phyloP scores from a whole-genome alignment of 139 green algal species.

The Mesotaenium endlicherianum region DNA sequence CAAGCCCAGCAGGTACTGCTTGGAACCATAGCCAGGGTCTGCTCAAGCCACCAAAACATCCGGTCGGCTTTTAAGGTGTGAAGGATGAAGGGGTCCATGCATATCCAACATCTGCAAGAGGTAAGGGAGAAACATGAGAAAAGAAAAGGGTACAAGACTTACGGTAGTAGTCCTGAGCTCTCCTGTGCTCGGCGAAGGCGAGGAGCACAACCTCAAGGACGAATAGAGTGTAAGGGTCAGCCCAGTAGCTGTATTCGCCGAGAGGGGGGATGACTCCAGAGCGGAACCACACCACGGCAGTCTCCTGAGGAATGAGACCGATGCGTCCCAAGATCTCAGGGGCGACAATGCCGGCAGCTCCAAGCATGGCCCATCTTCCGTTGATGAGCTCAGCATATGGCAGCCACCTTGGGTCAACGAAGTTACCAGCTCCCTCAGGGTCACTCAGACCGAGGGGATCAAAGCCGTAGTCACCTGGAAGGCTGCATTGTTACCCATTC shows the following conservation, averaged over 20 bases:
- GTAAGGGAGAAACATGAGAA: not conserved
- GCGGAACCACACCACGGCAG: slow-evolving; percentile 80
- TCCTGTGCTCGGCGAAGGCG: slow-evolving; percentile 87
- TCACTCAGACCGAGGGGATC: slow-evolving; percentile 87
- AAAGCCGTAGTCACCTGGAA: slow-evolving; percentile 85
- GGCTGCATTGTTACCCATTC: slow-evolving; percentile 12
- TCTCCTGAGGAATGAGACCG: slow-evolving; percentile 79
- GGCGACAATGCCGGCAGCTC: slow-evolving; percentile 86
- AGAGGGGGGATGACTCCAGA: slow-evolving; percentile 85
- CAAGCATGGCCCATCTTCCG: slow-evolving; percentile 85
- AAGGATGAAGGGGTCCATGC: slow-evolving; percentile 73
- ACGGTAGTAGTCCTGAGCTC: slow-evolving; percentile 40
- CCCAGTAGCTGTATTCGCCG: slow-evolving; percentile 75
- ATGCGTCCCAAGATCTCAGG: slow-evolving; percentile 83
- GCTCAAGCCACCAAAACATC: slow-evolving; percentile 31
- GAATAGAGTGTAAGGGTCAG: slow-evolving; percentile 91
- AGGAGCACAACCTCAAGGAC: slow-evolving; percentile 89
- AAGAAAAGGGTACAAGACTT: not conserved
- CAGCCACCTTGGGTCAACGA: slow-evolving; percentile 92
- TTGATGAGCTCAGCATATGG: slow-evolving; percentile 66
- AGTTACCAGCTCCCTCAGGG: slow-evolving; percentile 84
- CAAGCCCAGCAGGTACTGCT: slow-evolving; percentile 96
- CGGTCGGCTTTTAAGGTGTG: slow-evolving; percentile 68
- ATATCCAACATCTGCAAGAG: slow-evolving; percentile 12
- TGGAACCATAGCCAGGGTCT: slow-evolving; percentile 78